Evolutionary conservation across 768 basidiomycete species (phyloP), one percentile per base, ranked within the genome.

Genomic region (Kwoniella sp.): DNA sequence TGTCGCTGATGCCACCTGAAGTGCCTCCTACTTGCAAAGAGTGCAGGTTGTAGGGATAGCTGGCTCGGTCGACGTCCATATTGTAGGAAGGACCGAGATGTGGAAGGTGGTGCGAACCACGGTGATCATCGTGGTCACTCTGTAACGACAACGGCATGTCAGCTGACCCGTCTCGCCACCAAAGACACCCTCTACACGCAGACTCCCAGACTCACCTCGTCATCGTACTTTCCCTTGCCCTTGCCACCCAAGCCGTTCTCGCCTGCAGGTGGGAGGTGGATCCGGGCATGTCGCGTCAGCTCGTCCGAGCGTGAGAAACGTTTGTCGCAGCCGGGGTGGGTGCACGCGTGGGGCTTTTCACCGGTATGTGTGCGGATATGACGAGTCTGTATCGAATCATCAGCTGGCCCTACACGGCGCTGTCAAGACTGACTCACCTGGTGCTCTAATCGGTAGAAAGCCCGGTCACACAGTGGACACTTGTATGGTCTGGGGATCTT

Each of bases 361-460:
- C 93, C 93, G 0, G 93, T 99, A 74, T 99, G 93, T 0, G 92
- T 99, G 54, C 93, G 86, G 48, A 96, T 95, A 70, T 99, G 93
- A 57, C 93, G 86, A 17, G 93, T 99, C 89, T 98, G 74, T 5
- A 28, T 8, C 7, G 31, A 27, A 22, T 15, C 14, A 33, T 25
- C 39, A 39, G 38, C 12, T 27, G 12, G 27, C 43, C n/a, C 23
- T 22, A 22, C 5, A 40, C 10, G 15, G 22, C n/a, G n/a, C 40
- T 23, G 28, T 23, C 56, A 44, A 66, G 62, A 51, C 50, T 22
- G 37, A 74, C 80, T 56, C 63, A 87, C 90, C 83, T 92, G 90
- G 74, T 99, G 93, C 73, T 99, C 93, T 20, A 98, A 82, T 50
- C 93, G 80, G 68, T 88, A 91, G 76, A 99, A 99, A 0, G 93